These are phyloP conservation scores for Pseudogymnoascus sp. DNA, from an alignment of 2,329 filamentous ascomycete genomes.

Conservation along the genomic window DNA sequence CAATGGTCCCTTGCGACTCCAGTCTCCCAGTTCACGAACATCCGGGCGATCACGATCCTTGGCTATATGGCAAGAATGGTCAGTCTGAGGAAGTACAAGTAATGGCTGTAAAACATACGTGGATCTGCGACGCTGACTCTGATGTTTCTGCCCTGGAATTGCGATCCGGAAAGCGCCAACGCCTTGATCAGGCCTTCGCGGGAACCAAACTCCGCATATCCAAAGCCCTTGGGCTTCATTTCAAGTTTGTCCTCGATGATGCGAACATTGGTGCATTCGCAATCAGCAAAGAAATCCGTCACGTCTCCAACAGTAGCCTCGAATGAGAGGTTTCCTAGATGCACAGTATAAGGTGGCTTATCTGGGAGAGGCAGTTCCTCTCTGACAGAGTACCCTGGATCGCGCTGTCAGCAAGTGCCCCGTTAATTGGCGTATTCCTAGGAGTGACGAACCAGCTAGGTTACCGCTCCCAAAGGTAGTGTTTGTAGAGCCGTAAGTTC, in stretches of 20 bases:
- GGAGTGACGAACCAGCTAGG: constrained; percentile 24
- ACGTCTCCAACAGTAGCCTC: constrained; percentile 81
- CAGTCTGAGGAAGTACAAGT: constrained; percentile 26
- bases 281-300: constrained; percentile 75
- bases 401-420: constrained; percentile 16
- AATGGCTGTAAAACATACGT: constrained; percentile 55
- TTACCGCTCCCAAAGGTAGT: constrained; percentile 26
- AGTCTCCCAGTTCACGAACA: constrained; percentile 75
- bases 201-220: constrained; percentile 88
- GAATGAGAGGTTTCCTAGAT: constrained; percentile 94
- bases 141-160: constrained; percentile 82
- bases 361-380: constrained; percentile 81
- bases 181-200: constrained; percentile 89
- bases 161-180: constrained; percentile 70
- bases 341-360: constrained; percentile 90
- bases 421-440: constrained; percentile 6
- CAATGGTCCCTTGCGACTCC: constrained; percentile 88
- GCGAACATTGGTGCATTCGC: constrained; percentile 81
- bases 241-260: constrained; percentile 96
- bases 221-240: constrained; percentile 92
- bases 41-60: constrained; percentile 71
- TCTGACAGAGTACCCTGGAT: constrained; percentile 53
- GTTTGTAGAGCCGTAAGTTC: constrained; percentile 28
- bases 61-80: constrained; percentile 44
- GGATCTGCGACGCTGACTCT: constrained; percentile 95